Evolutionary conservation across 768 basidiomycete genomes (phyloP).

Genomic region (Crepidotus variabilis): DNA sequence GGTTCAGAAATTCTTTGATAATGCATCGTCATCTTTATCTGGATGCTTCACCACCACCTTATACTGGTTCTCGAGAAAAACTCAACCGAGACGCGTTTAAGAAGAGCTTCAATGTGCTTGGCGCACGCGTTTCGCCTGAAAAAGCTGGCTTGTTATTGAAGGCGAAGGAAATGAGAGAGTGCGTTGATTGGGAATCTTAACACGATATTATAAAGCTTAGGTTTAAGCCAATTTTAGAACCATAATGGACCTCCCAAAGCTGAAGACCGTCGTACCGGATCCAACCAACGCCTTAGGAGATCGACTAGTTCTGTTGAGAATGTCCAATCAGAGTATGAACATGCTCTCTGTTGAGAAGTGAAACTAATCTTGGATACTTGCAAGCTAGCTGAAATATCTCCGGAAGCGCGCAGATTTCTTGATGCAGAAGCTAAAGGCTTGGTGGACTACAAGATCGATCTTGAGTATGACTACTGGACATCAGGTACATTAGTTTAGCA

Average conservation of each 20-base stretch:
- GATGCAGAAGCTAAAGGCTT: slow-evolving; percentile 51
- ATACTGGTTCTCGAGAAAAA: slow-evolving; percentile 43
- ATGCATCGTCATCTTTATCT: slow-evolving; percentile 38
- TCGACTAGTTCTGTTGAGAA: slow-evolving; percentile 66
- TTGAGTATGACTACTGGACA: slow-evolving; percentile 88
- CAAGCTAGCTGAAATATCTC: slow-evolving; percentile 68
- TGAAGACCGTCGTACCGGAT: slow-evolving; percentile 55
- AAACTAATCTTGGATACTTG: slow-evolving; percentile 18
- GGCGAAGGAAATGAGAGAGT: slow-evolving; percentile 60
- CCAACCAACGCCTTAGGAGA: slow-evolving; percentile 41
- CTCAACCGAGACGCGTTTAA: slow-evolving; percentile 67
- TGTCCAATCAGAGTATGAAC: slow-evolving; percentile 54
- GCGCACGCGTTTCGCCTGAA: slow-evolving; percentile 55
- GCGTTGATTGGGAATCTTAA: slow-evolving; percentile 13
- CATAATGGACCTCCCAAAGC: slow-evolving; percentile 66
- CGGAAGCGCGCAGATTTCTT: slow-evolving; percentile 52
- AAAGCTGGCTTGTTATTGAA: slow-evolving; percentile 56
- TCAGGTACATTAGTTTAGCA: slow-evolving; percentile 46
- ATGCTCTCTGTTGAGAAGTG: slow-evolving; percentile 2
- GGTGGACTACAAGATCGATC: slow-evolving; percentile 53
- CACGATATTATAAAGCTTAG: background rate
- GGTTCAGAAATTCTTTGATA: background rate
- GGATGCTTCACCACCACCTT: slow-evolving; percentile 37
- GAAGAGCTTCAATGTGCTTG: slow-evolving; percentile 64
- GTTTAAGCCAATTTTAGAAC: slow-evolving; percentile 32